These are phyloP conservation scores for Asterella californica DNA, from an alignment of 225 moss, liverwort and hornwort species.

Conservation along the genomic window DNA sequence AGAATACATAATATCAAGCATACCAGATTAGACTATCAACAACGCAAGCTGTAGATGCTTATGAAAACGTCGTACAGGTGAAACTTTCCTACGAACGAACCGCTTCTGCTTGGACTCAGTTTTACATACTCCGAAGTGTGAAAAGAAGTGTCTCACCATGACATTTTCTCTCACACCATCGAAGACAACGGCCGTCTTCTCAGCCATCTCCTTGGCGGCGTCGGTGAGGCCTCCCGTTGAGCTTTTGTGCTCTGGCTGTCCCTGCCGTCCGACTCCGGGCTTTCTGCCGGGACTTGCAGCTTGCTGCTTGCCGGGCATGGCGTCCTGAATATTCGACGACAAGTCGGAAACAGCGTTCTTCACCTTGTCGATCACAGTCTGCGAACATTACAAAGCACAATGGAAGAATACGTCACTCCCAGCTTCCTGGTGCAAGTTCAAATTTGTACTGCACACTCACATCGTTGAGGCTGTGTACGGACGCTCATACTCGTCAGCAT, in stretches of 20 bases:
- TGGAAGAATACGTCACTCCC: background rate
- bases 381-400: no score
- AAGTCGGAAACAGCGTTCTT: constrained; percentile 15
- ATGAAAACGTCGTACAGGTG: background rate
- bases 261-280: constrained; percentile 20
- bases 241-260: constrained; percentile 21
- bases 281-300: constrained; percentile 17
- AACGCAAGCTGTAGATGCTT: background rate
- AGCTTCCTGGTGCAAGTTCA: background rate
- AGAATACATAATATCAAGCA: no score
- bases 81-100: no score
- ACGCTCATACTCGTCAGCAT: background rate
- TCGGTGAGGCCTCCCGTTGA: constrained; percentile 23
- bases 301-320: background rate
- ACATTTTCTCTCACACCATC: constrained; percentile 29
- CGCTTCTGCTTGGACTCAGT: constrained; percentile 4
- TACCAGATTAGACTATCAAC: no score
- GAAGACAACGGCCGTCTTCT: constrained; percentile 9
- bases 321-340: background rate
- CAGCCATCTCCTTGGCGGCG: constrained; percentile 22
- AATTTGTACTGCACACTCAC: background rate
- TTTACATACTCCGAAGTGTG: no score
- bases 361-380: constrained; percentile 14
- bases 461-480: background rate
- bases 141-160: constrained; percentile 16